phyloP scores from a whole-genome alignment of 2,329 filamentous ascomycete species.

The Orbilia javanica region DNA sequence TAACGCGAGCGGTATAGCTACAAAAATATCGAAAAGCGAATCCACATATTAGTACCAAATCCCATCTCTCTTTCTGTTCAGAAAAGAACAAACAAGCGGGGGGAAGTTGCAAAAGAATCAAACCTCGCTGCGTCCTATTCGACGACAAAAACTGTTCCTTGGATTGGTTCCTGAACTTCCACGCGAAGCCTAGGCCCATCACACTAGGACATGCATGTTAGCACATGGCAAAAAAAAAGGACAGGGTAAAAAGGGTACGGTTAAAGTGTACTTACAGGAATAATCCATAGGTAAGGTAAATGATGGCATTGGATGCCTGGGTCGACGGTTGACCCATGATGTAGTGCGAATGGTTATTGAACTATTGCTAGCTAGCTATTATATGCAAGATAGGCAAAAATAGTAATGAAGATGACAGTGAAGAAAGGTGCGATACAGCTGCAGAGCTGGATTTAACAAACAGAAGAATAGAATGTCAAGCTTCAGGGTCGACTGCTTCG shows the following conservation, averaged over 20 bases:
- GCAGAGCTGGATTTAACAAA: slow-evolving; percentile 11
- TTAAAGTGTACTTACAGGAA: slow-evolving; percentile 74
- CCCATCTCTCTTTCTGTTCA: too few species aligned
- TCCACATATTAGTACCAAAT: slow-evolving; percentile 2
- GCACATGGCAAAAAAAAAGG: background rate
- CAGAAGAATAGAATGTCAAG: slow-evolving; percentile 23
- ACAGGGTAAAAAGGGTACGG: background rate
- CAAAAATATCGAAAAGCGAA: slow-evolving; percentile 18
- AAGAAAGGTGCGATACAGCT: background rate
- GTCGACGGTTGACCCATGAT: slow-evolving; percentile 80
- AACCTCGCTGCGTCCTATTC: slow-evolving; percentile 87
- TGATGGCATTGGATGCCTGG: slow-evolving; percentile 83
- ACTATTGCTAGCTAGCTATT: background rate
- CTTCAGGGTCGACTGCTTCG: slow-evolving; percentile 17
- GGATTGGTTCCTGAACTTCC: slow-evolving; percentile 72
- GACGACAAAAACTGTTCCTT: slow-evolving; percentile 79
- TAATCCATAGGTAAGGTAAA: slow-evolving; percentile 81
- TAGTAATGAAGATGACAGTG: background rate
- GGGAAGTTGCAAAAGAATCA: slow-evolving; percentile 64
- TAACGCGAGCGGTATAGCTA: slow-evolving; percentile 82
- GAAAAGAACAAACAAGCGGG: slow-evolving; percentile 49
- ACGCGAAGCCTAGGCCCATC: slow-evolving; percentile 73
- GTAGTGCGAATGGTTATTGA: background rate
- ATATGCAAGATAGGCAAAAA: too few species aligned
- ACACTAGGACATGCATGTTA: slow-evolving; percentile 67